phyloP scores from a whole-genome alignment of 2,329 filamentous ascomycete genomes.

The Lasiodiplodia sp. region DNA sequence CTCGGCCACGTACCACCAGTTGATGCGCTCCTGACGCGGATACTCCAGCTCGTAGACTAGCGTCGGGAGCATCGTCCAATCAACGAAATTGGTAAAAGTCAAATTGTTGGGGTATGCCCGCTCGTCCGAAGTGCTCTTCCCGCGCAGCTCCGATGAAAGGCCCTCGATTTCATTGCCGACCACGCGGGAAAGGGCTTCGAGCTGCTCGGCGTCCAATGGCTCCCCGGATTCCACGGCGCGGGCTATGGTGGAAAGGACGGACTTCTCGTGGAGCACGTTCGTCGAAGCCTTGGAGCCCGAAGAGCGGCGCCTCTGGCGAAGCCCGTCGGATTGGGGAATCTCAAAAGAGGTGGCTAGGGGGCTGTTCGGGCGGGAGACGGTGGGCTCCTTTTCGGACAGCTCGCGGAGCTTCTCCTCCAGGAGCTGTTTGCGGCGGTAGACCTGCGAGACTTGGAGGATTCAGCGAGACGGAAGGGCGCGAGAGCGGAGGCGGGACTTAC shows the following conservation, averaged over 20 bases:
- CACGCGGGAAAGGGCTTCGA: slow-evolving; percentile 69
- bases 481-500: slow-evolving; percentile 39
- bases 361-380: slow-evolving; percentile 31
- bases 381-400: slow-evolving; percentile 61
- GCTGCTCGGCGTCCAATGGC: slow-evolving; percentile 68
- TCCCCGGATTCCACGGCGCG: slow-evolving; percentile 67
- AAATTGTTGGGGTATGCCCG: slow-evolving; percentile 74
- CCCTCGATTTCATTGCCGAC: slow-evolving; percentile 72
- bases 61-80: slow-evolving; percentile 78
- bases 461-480: background rate
- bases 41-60: slow-evolving; percentile 83
- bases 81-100: slow-evolving; percentile 69
- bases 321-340: slow-evolving; percentile 23
- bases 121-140: slow-evolving; percentile 61
- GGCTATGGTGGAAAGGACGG: slow-evolving; percentile 68
- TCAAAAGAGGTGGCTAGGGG: slow-evolving; percentile 21
- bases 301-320: slow-evolving; percentile 41
- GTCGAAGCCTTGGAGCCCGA: slow-evolving; percentile 49
- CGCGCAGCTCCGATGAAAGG: slow-evolving; percentile 69
- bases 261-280: slow-evolving; percentile 55
- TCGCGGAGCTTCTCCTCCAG: slow-evolving; percentile 62
- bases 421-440: slow-evolving; percentile 59
- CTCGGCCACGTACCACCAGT: slow-evolving; percentile 78
- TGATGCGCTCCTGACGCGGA: slow-evolving; percentile 72
- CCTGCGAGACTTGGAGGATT: slow-evolving; percentile 58